A percentile compares a stretch with the other conserved stretches of the same genome.
These are phyloP conservation scores for Trapa bicornis DNA, from an alignment of 345 rosid species.

Conservation along the genomic window DNA sequence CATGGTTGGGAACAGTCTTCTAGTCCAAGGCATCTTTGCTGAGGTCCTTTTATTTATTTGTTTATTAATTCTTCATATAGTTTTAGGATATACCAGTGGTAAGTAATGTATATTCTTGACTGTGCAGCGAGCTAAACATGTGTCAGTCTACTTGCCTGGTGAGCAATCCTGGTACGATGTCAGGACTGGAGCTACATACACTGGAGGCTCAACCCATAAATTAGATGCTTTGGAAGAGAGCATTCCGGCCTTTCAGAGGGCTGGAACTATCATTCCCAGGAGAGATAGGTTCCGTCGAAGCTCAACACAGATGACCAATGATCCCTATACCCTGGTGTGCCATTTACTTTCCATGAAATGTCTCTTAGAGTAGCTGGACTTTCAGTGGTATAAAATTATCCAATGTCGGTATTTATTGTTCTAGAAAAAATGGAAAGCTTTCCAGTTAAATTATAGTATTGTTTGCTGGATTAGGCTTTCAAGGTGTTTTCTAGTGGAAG, in stretches of 20 bases:
- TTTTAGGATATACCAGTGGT: background rate
- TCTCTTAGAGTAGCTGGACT: background rate
- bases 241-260: constrained; percentile 91
- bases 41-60: constrained; percentile 35
- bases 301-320: constrained; percentile 86
- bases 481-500: background rate
- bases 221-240: constrained; percentile 69
- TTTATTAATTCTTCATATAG: background rate
- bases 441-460: background rate
- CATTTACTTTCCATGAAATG: background rate
- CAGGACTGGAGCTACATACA: constrained; percentile 51
- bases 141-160: constrained; percentile 79
- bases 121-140: constrained; percentile 54
- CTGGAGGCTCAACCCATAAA: constrained; percentile 59
- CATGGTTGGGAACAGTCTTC: constrained; percentile 84
- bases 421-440: background rate
- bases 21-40: constrained; percentile 86
- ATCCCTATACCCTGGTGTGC: constrained; percentile 92
- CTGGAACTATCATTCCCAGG: constrained; percentile 90
- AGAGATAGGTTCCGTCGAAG: constrained; percentile 85
- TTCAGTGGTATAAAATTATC: background rate
- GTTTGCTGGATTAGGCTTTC: background rate
- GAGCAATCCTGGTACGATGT: constrained; percentile 82
- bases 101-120: constrained; percentile 1
- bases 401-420: background rate